These are phyloP conservation scores for Gardenia jasminoides DNA, from an alignment of 257 asterid genomes.

Conservation along the genomic window DNA sequence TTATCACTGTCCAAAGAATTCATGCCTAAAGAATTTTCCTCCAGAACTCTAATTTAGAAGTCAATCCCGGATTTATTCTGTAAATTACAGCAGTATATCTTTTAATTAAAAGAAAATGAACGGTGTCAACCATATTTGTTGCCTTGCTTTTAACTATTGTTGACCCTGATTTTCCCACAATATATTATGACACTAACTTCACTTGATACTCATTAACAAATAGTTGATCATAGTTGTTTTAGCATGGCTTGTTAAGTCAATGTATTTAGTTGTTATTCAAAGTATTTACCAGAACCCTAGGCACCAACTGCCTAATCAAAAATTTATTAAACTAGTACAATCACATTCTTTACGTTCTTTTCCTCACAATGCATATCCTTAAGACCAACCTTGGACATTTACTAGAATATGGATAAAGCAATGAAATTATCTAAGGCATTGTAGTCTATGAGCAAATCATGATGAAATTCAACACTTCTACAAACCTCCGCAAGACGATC, in stretches of 20 bases:
- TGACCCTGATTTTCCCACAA: neutral
- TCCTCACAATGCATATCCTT: neutral
- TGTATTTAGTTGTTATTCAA: neutral
- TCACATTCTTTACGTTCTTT: neutral
- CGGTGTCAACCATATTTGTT: neutral
- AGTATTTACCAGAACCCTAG: neutral
- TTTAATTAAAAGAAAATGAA: neutral
- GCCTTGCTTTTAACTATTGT: neutral
- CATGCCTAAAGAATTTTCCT: neutral
- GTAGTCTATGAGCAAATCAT: neutral
- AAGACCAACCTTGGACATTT: neutral
- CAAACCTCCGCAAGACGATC: constrained; percentile 99
- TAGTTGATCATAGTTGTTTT: too few species aligned
- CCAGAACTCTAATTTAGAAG: neutral
- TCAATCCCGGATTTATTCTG: neutral
- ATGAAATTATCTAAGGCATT: neutral
- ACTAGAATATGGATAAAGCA: neutral
- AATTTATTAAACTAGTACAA: neutral
- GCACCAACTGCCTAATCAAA: neutral
- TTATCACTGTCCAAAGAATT: neutral
- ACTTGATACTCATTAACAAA: too few species aligned
- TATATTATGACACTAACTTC: neutral
- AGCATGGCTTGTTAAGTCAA: neutral
- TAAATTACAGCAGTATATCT: neutral
- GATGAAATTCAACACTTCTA: constrained; percentile 19